Percentiles rank a stretch among this genome's conserved stretches.
phyloP scores from a whole-genome alignment of 208 protist species.

The Endotrypanum monterogeii region DNA sequence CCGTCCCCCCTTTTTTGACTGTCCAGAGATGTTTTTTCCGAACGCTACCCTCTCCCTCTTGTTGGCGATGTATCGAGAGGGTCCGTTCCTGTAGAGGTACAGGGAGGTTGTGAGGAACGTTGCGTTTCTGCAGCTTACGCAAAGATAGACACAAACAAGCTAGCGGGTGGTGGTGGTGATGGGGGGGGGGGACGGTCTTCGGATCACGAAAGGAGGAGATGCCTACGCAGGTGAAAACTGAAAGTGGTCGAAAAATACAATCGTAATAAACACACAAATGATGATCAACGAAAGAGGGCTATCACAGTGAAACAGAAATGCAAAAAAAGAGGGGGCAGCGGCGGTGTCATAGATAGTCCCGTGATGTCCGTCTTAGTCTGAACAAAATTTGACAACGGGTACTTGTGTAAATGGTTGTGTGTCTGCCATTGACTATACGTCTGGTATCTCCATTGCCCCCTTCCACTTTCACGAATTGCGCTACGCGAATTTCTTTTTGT shows the following conservation, averaged over 20 bases:
- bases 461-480: neutral
- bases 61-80: no score
- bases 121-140: no score
- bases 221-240: neutral
- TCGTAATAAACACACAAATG: neutral
- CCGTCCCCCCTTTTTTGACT: no score
- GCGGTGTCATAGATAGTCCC: neutral
- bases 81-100: no score
- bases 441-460: neutral
- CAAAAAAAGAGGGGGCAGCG: neutral
- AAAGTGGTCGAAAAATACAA: neutral
- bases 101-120: no score
- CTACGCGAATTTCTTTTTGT: conserved; percentile 21
- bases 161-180: neutral
- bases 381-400: no score
- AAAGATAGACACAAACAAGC: neutral
- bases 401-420: no score
- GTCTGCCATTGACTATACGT: no score
- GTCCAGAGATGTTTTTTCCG: no score
- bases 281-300: neutral
- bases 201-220: neutral
- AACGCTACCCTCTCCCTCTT: no score
- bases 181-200: no score
- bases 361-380: no score
- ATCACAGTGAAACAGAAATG: conserved; percentile 1